These are phyloP conservation scores for Terana coerulea DNA, from an alignment of 768 basidiomycete species.

Conservation along the genomic window DNA sequence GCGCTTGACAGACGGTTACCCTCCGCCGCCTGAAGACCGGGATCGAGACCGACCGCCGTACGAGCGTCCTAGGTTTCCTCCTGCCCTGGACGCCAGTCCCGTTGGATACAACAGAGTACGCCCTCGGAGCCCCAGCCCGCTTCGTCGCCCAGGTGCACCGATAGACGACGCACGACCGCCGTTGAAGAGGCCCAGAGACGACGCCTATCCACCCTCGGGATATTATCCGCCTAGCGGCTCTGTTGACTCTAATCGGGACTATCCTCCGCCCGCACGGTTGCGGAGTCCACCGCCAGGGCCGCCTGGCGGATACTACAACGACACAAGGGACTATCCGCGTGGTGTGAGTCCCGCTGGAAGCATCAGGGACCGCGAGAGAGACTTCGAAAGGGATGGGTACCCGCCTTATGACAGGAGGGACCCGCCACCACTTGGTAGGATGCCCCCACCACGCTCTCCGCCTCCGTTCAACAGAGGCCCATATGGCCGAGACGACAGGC, in stretches of 20 bases:
- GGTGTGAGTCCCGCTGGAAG: conserved; percentile 10
- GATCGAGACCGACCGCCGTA: conserved; percentile 16
- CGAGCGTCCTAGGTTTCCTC: conserved; percentile 20
- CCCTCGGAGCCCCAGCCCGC: conserved; percentile 26
- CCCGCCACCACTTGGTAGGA: conserved; percentile 5
- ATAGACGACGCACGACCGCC: conserved; percentile 25
- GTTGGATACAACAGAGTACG: conserved; percentile 21
- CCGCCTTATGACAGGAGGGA: conserved; percentile 17
- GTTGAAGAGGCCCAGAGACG: conserved; percentile 25
- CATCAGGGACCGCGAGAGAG: conserved; percentile 10
- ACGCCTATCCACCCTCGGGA: conserved; percentile 10
- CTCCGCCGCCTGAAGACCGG: conserved; percentile 20
- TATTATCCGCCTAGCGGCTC: conserved; percentile 14
- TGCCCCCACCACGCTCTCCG: conserved; percentile 20
- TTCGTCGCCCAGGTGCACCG: conserved; percentile 8
- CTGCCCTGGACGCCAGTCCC: conserved; percentile 12
- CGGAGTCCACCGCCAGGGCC: conserved; percentile 18
- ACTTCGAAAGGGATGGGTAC: conserved; percentile 14
- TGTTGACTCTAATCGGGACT: conserved; percentile 7
- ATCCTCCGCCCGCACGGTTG: conserved; percentile 14
- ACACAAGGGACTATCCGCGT: conserved; percentile 11
- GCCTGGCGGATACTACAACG: conserved; percentile 19
- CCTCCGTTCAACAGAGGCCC: conserved; percentile 15
- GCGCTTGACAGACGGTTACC: conserved; percentile 19
- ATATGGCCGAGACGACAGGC: conserved; percentile 22